A percentile compares a stretch with the other conserved stretches of the same genome.
Conservation (phyloP, 2,329 filamentous ascomycete species). For the Fusarium sp. region DNA sequence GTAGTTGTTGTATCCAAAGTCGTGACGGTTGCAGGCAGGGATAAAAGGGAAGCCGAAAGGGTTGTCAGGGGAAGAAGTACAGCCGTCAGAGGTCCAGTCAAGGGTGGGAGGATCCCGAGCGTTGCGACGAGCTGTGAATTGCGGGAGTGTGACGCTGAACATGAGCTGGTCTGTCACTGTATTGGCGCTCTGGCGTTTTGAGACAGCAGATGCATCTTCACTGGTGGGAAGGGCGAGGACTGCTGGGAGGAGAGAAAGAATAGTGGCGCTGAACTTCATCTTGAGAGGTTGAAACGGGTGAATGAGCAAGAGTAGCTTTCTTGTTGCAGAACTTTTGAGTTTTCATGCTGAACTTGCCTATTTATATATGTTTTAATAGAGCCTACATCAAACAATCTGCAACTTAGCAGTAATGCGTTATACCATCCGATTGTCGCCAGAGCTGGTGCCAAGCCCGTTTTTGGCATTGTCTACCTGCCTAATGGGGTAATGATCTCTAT, state of each 20-base stretch:
- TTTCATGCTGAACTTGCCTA: neutral
- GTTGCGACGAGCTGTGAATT: constrained; percentile 58
- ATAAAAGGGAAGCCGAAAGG: constrained; percentile 59
- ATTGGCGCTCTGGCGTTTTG: constrained; percentile 41
- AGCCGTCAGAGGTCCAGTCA: constrained; percentile 59
- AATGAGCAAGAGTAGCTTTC: neutral
- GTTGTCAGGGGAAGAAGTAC: constrained; percentile 58
- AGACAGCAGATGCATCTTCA: constrained; percentile 16
- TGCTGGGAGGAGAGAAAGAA: constrained; percentile 43
- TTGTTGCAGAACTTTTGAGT: neutral
- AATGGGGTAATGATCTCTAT: constrained; percentile 32
- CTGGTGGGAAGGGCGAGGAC: constrained; percentile 43
- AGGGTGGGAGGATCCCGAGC: constrained; percentile 55
- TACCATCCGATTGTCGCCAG: neutral
- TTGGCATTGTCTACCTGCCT: constrained; percentile 24
- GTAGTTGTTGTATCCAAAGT: constrained; percentile 69
- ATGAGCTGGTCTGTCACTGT: constrained; percentile 60
- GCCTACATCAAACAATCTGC: no score
- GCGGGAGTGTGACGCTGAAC: constrained; percentile 57
- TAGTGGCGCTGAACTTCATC: constrained; percentile 51
- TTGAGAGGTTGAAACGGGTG: neutral
- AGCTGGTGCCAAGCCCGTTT: neutral
- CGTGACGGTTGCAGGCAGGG: constrained; percentile 64
- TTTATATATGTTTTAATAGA: constrained; percentile 17
- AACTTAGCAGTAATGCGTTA: neutral